Conservation (phyloP, 148 eudicot genomes). For the Cornus kousa region DNA sequence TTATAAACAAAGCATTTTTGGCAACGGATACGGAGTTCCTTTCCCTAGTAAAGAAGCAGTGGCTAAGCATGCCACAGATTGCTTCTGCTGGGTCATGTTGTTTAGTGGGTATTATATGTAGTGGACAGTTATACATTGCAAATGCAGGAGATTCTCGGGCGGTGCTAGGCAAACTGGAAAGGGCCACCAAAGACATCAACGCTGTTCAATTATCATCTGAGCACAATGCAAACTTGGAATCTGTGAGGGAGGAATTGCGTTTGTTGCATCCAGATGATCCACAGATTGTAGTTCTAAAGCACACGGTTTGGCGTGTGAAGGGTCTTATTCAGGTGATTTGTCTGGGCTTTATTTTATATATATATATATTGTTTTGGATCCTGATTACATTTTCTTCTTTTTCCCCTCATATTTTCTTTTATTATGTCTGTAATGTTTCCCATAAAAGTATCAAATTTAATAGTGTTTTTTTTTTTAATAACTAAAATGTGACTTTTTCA, state of each 20-base stretch:
- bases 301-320: conserved; percentile 90
- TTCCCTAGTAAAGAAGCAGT: conserved; percentile 49
- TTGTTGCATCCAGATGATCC: conserved; percentile 69
- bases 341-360: background rate
- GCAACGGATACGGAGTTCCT: conserved; percentile 79
- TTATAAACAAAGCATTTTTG: conserved; percentile 61
- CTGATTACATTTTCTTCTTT: background rate
- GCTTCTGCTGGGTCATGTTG: conserved; percentile 88
- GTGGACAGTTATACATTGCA: conserved; percentile 64
- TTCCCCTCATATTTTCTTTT: background rate
- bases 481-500: background rate
- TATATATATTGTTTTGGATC: background rate
- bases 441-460: background rate
- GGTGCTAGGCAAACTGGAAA: conserved; percentile 61
- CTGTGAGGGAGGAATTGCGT: conserved; percentile 70
- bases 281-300: conserved; percentile 68
- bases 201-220: conserved; percentile 74
- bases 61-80: conserved; percentile 63
- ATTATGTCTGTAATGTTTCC: background rate
- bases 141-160: conserved; percentile 87
- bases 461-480: background rate
- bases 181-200: conserved; percentile 33
- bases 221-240: conserved; percentile 67
- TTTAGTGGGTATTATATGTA: conserved; percentile 69
- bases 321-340: conserved; percentile 74